Conservation (phyloP, 2,329 filamentous ascomycete genomes). For the Trichoderma lentiforme region DNA sequence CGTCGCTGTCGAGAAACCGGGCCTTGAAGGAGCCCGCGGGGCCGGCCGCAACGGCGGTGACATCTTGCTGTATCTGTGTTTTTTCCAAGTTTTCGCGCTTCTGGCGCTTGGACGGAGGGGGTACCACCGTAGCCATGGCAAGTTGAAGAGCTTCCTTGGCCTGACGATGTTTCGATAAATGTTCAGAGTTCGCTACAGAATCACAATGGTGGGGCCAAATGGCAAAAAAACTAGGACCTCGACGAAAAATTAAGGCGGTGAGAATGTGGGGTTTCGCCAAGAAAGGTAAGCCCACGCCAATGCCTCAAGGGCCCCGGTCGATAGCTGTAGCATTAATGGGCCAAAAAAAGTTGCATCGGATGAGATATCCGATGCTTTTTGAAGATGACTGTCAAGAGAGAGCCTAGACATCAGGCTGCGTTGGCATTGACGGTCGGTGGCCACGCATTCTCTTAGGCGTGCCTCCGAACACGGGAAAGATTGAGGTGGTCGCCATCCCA, state of each 20-base stretch:
- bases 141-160: not conserved
- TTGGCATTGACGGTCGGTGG: constrained; percentile 23
- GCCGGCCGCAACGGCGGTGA: constrained; percentile 63
- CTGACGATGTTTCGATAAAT: constrained; percentile 3
- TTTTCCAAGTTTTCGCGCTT: constrained; percentile 70
- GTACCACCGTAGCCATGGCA: constrained; percentile 73
- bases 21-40: constrained; percentile 76
- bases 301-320: not conserved
- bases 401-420: constrained; percentile 9
- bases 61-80: constrained; percentile 71
- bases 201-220: constrained; percentile 15
- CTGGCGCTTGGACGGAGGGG: constrained; percentile 86
- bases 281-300: constrained; percentile 7
- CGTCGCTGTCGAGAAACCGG: constrained; percentile 80
- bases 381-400: not conserved
- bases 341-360: constrained; percentile 3
- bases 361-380: not conserved
- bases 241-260: constrained; percentile 28
- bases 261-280: constrained; percentile 19
- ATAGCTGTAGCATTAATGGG: not conserved
- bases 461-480: constrained; percentile 31
- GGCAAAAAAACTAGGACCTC: constrained; percentile 24
- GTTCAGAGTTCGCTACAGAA: constrained; percentile 21
- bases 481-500: constrained; percentile 23
- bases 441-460: constrained; percentile 32